Base-by-base conservation (phyloP, 805 yeast species). In the Candida nanaspora region DNA sequence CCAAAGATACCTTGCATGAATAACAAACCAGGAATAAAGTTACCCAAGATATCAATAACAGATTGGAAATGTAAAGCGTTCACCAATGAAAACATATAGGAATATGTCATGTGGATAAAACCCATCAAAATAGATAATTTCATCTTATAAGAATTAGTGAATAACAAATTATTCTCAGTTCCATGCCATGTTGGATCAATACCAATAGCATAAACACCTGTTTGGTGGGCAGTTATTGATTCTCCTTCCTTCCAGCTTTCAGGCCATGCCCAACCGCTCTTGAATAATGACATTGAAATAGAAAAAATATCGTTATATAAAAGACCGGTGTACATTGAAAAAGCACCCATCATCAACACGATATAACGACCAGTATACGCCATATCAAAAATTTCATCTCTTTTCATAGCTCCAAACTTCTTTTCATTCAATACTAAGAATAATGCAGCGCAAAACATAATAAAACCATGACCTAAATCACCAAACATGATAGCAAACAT, bases 401-500 rank as follows among this genome's bases (percentile, higher is more conserved):
- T 74, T 54, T 82, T 76, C 70, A 80, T 72, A 37, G 69, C 70
- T 20, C 74, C 81, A 40, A 93, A 74, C 47, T 74, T 70, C 46
- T 70, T 73, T 62, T 93, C 98, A 57, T 83, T 81, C 38, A 79
- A 48, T 10, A 93, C 88, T 47, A 93, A 67, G 25, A 66, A 62
- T 39, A 78, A 63, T 1, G 94, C 95, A 15, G 87, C 86, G 42
- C 83, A 61, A 41, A 82, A 74, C 61, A 93, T 68, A 37, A 93
- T 76, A 44, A 88, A 74, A 6, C 98, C 98, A 67, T 93, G 98
- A 14, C 98, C 98, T 44, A 89, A 60, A 68, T 93, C 98, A 70
- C 98, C 98, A 70, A 93, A 93, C 98, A 93, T 93, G 53, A 93
- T 83, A 23, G 98, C 97, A 67, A 93, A 93, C 95, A 93, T 85